Evolutionary conservation across 345 rosid genomes (phyloP).

Genomic region (Anastatica hierochuntica): DNA sequence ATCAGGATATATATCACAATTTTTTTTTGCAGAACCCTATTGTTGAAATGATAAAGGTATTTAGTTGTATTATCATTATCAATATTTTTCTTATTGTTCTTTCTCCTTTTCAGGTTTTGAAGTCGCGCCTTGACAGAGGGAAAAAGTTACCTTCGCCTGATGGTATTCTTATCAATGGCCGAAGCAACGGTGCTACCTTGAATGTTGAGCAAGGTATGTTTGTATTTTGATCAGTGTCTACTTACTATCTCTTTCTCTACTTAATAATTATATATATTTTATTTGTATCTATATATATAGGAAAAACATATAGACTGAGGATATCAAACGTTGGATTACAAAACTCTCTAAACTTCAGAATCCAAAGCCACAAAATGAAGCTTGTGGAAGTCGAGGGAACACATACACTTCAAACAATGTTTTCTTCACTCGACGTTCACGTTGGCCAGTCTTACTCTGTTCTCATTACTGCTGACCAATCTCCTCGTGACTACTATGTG

Average conservation of each 20-base stretch:
- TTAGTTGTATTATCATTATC: no score
- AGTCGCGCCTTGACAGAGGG: slow-evolving; percentile 48
- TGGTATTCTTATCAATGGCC: slow-evolving; percentile 87
- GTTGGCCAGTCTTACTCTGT: slow-evolving; percentile 65
- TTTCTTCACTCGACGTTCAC: slow-evolving; percentile 43
- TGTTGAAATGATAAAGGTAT: no score
- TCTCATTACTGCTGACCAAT: slow-evolving; percentile 44
- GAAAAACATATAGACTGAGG: slow-evolving; percentile 42
- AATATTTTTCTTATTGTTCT: no score
- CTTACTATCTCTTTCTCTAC: no score
- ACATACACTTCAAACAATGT: slow-evolving; percentile 36
- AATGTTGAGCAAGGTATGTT: slow-evolving; percentile 70
- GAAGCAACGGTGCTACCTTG: slow-evolving; percentile 52
- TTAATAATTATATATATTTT: no score
- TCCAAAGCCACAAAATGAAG: slow-evolving; percentile 36
- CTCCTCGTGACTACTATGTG: slow-evolving; percentile 35
- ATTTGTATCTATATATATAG: slow-evolving; percentile 7
- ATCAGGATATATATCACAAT: no score
- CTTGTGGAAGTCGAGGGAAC: slow-evolving; percentile 65
- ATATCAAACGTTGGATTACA: slow-evolving; percentile 50
- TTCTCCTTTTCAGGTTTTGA: slow-evolving; percentile 59
- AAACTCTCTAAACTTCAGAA: slow-evolving; percentile 43
- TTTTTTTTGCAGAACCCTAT: no score
- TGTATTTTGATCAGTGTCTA: background rate
- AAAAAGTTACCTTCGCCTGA: slow-evolving; percentile 61